Evolutionary conservation across 192 early-diverging fungal genomes (phyloP), one percentile per base, ranked within the genome.

Genomic region (Podila epigama): DNA sequence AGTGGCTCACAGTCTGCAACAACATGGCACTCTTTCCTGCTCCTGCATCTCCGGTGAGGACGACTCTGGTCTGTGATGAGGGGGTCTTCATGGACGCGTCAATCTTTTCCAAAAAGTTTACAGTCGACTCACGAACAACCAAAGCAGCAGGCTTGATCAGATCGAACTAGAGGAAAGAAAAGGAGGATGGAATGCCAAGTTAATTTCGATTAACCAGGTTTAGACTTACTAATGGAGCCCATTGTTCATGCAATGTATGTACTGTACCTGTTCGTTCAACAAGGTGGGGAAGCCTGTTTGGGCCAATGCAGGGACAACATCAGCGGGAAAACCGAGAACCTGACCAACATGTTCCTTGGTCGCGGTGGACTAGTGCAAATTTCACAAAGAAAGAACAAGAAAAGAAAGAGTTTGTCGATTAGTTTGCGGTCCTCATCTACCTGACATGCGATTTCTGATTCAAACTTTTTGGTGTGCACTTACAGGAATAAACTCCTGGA

Each of bases 11-110:
- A 41, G 81, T 69, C 48, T 88, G 86, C 50, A 88, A 42, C 37
- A 88, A 52, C 13, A 81, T 20, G 3, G 81, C 65, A 51, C 85
- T 86, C 70, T 84, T 87, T 50, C 86, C 86, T 27, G 75, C 53
- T 48, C 86, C 86, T 12, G 69, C 34, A 11, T 68, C 68, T 51
- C 86, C 86, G 51, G 79, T 68, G 37, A 83, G 68, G 10, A 79
- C 70, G 33, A 79, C 60, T 50, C 82, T 80, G 62, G 54, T 81
- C 50, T 73, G 35, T 56, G 69, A 28, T 51, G 70, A 81, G 15
- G 70, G 64, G 0, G 52, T 62, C 36, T 51, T 62, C 64, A 67
- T 71, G 18, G 81, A 60, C 12, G 55, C 27, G 51, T 85, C 79
- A 40, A 85, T 48, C 59, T 60, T 72, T 7, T 81, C 65, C 32